These are phyloP conservation scores for Laetiporus sulphureus DNA, from an alignment of 1,284 basidiomycete genomes.

Conservation along the genomic window DNA sequence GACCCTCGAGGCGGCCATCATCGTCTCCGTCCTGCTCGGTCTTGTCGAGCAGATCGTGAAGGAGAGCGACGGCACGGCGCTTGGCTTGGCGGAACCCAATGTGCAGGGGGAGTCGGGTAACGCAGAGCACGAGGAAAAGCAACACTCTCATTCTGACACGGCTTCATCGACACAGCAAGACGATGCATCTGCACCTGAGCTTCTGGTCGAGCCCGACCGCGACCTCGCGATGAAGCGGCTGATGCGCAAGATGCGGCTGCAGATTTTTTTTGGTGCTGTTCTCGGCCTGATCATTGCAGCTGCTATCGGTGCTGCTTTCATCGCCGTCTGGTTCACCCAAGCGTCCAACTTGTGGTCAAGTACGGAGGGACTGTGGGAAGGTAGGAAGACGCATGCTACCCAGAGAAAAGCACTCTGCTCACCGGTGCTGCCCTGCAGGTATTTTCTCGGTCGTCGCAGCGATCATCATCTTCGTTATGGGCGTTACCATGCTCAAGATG, in stretches of 20 bases:
- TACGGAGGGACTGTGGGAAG: constrained; percentile 74
- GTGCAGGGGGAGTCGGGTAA: neutral
- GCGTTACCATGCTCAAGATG: constrained; percentile 44
- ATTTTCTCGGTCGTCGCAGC: constrained; percentile 79
- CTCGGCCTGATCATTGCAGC: constrained; percentile 74
- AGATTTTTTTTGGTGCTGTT: constrained; percentile 76
- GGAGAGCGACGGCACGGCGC: constrained; percentile 30
- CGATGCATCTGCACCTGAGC: constrained; percentile 11
- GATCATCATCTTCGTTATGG: constrained; percentile 62
- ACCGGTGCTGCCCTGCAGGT: constrained; percentile 38
- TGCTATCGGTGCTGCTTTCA: constrained; percentile 72
- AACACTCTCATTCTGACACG: constrained; percentile 1
- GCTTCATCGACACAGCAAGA: constrained; percentile 1
- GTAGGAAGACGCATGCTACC: too few relatives aligned
- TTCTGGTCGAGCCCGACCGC: constrained; percentile 12
- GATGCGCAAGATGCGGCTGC: constrained; percentile 56
- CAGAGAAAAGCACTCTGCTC: too few relatives aligned
- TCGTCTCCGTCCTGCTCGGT: constrained; percentile 82
- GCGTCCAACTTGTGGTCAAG: constrained; percentile 66
- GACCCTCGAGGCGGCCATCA: constrained; percentile 84
- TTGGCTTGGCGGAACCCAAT: too few relatives aligned
- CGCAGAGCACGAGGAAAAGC: too few relatives aligned
- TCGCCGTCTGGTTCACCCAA: constrained; percentile 78
- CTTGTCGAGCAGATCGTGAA: constrained; percentile 76
- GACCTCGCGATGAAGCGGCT: constrained; percentile 29